Conservation (phyloP, 2,329 filamentous ascomycete genomes). For the Aspergillus pseudoterreus region DNA sequence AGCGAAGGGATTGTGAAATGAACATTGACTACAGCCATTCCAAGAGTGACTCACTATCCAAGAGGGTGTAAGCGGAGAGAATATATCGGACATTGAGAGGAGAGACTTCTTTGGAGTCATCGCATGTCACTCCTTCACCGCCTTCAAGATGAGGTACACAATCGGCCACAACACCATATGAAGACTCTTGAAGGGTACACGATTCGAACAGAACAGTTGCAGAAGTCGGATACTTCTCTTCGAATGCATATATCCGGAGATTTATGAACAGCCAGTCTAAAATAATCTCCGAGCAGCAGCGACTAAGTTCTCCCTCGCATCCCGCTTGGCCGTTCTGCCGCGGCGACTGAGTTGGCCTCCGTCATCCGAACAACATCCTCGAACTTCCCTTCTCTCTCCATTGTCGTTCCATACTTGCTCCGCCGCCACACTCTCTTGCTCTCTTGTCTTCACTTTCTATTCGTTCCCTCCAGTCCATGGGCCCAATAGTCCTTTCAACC, state of each 20-base stretch:
- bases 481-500: conserved; percentile 20
- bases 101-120: background rate
- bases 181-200: no score
- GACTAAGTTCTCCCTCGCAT: conserved; percentile 4
- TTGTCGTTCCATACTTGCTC: background rate
- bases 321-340: conserved; percentile 11
- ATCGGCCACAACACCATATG: no score
- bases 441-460: background rate
- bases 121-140: background rate
- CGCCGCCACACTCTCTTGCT: background rate
- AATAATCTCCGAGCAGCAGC: background rate
- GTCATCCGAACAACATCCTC: conserved; percentile 7
- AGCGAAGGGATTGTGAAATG: conserved; percentile 11
- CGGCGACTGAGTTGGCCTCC: conserved; percentile 13
- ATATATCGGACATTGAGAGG: background rate
- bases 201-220: background rate
- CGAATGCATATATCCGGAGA: background rate
- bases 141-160: background rate
- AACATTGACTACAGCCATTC: conserved; percentile 21
- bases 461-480: conserved; percentile 23
- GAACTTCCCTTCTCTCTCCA: conserved; percentile 1
- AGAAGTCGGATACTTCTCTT: background rate
- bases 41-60: background rate
- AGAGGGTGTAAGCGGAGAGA: background rate
- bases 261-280: background rate